Percentiles rank a stretch among this genome's conserved stretches.
Conservation (phyloP, 1,139 yeast genomes). For the Wickerhamiella infanticola region DNA sequence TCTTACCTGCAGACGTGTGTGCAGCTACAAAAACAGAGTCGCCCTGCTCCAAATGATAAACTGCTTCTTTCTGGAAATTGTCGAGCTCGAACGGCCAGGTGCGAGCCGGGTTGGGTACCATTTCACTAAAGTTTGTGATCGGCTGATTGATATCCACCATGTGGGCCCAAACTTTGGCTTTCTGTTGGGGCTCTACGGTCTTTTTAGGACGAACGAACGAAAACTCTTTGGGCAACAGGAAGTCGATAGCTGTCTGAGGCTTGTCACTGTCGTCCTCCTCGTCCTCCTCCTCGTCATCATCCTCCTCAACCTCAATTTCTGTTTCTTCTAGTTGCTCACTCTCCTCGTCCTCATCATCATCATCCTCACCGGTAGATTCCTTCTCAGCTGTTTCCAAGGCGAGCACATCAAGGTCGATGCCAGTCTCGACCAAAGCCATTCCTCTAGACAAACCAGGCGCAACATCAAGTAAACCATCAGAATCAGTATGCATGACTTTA, state of each 20-base stretch:
- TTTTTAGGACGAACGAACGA: constrained; percentile 28
- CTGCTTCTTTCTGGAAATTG: constrained; percentile 93
- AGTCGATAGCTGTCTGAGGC: constrained; percentile 40
- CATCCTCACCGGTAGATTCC: constrained; percentile 9
- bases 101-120: constrained; percentile 87
- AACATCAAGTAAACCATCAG: constrained; percentile 58
- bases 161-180: constrained; percentile 80
- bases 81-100: constrained; percentile 89
- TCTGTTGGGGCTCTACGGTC: constrained; percentile 15
- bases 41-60: constrained; percentile 88
- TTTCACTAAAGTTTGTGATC: constrained; percentile 67
- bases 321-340: constrained; percentile 16
- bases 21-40: constrained; percentile 98
- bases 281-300: constrained; percentile 4
- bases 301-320: constrained; percentile 19
- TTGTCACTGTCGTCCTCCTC: constrained; percentile 4
- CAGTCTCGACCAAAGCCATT: constrained; percentile 20
- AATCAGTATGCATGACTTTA: constrained; percentile 43
- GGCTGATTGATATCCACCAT: constrained; percentile 75
- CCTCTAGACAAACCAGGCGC: constrained; percentile 81
- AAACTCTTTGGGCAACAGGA: constrained; percentile 55
- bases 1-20: constrained; percentile 97
- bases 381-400: neutral
- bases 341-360: constrained; percentile 17
- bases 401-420: neutral